These are phyloP conservation scores for Kodamaea hsintzibuensis DNA, from an alignment of 805 yeast species.

Conservation along the genomic window DNA sequence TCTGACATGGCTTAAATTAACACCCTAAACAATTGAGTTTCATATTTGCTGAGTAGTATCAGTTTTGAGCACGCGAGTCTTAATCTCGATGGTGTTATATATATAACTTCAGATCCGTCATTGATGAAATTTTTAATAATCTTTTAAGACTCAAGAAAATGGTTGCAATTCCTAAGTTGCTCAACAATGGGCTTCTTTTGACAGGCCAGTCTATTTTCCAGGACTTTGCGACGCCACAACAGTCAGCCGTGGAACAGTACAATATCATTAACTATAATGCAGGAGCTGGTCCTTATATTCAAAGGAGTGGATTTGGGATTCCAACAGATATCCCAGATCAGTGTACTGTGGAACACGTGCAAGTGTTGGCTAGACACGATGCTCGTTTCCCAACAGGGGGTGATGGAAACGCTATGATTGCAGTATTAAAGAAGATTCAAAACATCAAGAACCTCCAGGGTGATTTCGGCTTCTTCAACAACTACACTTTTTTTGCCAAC, in stretches of 20 bases:
- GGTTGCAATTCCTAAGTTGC: slow-evolving; percentile 20
- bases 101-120: background rate
- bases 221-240: slow-evolving; percentile 37
- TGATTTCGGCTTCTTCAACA: slow-evolving; percentile 20
- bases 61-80: background rate
- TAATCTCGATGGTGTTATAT: background rate
- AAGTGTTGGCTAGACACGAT: slow-evolving; percentile 72
- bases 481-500: slow-evolving; percentile 23
- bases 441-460: slow-evolving; percentile 18
- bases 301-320: slow-evolving; percentile 53
- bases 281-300: slow-evolving; percentile 56
- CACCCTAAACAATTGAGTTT: background rate
- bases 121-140: background rate
- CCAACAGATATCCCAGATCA: slow-evolving; percentile 45
- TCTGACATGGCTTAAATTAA: background rate
- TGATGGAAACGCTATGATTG: slow-evolving; percentile 11
- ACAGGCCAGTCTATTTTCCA: slow-evolving; percentile 22
- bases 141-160: slow-evolving; percentile 4
- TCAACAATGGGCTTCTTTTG: slow-evolving; percentile 21
- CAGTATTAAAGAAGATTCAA: slow-evolving; percentile 16
- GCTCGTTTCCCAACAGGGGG: slow-evolving; percentile 62
- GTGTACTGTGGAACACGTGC: slow-evolving; percentile 65
- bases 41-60: background rate
- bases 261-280: slow-evolving; percentile 51
- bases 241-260: slow-evolving; percentile 41